Conservation (phyloP, 345 rosid genomes). For the Populus pruinosa region DNA sequence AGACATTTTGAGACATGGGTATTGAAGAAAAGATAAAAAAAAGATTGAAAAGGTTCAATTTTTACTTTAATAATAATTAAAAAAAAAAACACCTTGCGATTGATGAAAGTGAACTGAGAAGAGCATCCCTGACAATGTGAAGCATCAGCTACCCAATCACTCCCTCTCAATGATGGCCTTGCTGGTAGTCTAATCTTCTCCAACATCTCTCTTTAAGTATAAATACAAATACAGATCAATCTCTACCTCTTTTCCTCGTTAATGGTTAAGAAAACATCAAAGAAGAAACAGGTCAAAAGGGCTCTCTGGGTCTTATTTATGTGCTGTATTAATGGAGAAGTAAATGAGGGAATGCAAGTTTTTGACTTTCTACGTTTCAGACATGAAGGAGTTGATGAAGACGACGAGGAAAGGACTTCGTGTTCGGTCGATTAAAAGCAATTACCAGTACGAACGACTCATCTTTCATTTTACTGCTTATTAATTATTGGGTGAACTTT, state of each 20-base stretch:
- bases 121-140: constrained; percentile 96
- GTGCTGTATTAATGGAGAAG: neutral
- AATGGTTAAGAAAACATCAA: neutral
- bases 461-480: neutral
- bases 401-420: neutral
- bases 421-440: neutral
- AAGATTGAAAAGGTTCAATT: neutral
- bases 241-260: neutral
- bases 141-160: constrained; percentile 76
- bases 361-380: neutral
- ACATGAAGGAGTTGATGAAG: neutral
- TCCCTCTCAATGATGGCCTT: constrained; percentile 81
- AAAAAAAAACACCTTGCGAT: constrained; percentile 69
- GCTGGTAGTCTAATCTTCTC: constrained; percentile 92
- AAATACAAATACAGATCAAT: neutral
- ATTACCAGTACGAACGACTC: neutral
- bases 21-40: constrained; percentile 1
- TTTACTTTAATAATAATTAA: neutral
- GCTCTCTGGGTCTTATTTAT: neutral
- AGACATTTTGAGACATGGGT: constrained; percentile 11
- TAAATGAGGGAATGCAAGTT: neutral
- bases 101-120: constrained; percentile 88
- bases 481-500: neutral
- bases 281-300: neutral
- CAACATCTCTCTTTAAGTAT: constrained; percentile 41